These are phyloP conservation scores for Starmerella vaccinii DNA, from an alignment of 805 yeast genomes.

Conservation along the genomic window DNA sequence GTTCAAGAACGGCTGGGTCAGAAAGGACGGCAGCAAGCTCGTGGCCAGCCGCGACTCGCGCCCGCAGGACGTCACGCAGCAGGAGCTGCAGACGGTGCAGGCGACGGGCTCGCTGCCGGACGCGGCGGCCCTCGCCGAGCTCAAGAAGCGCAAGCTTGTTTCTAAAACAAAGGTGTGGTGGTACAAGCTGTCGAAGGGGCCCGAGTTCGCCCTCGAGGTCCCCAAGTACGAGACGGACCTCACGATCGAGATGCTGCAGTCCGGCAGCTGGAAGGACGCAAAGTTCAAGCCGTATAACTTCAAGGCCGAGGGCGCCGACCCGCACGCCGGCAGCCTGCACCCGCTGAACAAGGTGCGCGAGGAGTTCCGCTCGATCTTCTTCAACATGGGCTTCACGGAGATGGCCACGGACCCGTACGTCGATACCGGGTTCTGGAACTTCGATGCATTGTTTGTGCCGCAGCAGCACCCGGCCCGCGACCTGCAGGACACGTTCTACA, in stretches of 20 bases:
- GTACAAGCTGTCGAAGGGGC: constrained; percentile 67
- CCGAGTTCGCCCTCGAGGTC: constrained; percentile 72
- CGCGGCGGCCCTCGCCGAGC: constrained; percentile 64
- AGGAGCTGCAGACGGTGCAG: constrained; percentile 43
- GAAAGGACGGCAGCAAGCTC: constrained; percentile 73
- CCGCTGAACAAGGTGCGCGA: constrained; percentile 95
- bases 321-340: constrained; percentile 87
- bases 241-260: constrained; percentile 81
- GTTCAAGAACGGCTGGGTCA: constrained; percentile 93
- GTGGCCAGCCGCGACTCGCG: constrained; percentile 46
- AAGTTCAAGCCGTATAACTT: constrained; percentile 93
- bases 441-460: constrained; percentile 91
- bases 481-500: constrained; percentile 94
- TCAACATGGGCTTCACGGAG: constrained; percentile 95
- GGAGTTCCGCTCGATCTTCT: constrained; percentile 95
- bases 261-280: constrained; percentile 72
- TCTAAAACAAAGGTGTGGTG: constrained; percentile 61
- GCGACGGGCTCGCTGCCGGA: constrained; percentile 53
- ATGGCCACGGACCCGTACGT: constrained; percentile 99
- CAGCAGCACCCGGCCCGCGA: constrained; percentile 99
- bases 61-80: constrained; percentile 54
- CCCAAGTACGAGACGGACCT: constrained; percentile 82
- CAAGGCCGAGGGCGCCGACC: constrained; percentile 83
- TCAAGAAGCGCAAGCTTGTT: constrained; percentile 88
- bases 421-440: constrained; percentile 98